Conservation (phyloP, 2,329 filamentous ascomycete species). For the Fusarium scirpi region DNA sequence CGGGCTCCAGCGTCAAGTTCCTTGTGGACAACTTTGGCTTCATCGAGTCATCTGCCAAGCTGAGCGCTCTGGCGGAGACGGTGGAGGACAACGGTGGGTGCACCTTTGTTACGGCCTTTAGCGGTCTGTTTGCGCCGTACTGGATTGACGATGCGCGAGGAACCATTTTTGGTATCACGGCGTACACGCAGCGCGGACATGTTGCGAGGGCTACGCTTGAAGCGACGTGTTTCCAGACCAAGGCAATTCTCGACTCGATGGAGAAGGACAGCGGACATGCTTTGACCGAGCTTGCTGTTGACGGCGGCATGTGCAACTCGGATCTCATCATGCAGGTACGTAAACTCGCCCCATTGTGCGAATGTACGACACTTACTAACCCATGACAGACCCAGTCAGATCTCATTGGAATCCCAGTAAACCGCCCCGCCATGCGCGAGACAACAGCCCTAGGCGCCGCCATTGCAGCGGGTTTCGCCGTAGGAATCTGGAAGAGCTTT, state of each 20-base stretch:
- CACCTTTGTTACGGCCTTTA: constrained; percentile 83
- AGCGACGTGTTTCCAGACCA: constrained; percentile 86
- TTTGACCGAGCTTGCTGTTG: constrained; percentile 80
- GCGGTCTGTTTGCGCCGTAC: constrained; percentile 83
- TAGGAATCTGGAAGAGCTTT: constrained; percentile 79
- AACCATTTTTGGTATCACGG: constrained; percentile 82
- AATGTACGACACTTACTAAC: constrained; percentile 2
- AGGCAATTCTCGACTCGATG: constrained; percentile 85
- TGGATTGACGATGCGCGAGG: constrained; percentile 87
- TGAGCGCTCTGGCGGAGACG: constrained; percentile 61
- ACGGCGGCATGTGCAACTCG: constrained; percentile 85
- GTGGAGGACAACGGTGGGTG: constrained; percentile 78
- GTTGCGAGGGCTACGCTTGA: constrained; percentile 84
- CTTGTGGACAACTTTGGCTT: constrained; percentile 68
- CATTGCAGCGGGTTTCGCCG: constrained; percentile 84
- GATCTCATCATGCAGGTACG: constrained; percentile 79
- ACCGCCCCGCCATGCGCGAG: constrained; percentile 84
- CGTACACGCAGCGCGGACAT: constrained; percentile 80
- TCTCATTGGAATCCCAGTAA: constrained; percentile 82
- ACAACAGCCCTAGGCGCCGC: constrained; percentile 85
- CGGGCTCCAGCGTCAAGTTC: constrained; percentile 81
- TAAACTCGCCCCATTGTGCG: constrained; percentile 8
- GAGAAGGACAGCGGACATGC: constrained; percentile 81
- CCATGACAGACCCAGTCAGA: constrained; percentile 75
- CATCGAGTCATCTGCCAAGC: constrained; percentile 61